These are phyloP conservation scores for Gynandropsis gynandra DNA, from an alignment of 345 rosid species.

Conservation along the genomic window DNA sequence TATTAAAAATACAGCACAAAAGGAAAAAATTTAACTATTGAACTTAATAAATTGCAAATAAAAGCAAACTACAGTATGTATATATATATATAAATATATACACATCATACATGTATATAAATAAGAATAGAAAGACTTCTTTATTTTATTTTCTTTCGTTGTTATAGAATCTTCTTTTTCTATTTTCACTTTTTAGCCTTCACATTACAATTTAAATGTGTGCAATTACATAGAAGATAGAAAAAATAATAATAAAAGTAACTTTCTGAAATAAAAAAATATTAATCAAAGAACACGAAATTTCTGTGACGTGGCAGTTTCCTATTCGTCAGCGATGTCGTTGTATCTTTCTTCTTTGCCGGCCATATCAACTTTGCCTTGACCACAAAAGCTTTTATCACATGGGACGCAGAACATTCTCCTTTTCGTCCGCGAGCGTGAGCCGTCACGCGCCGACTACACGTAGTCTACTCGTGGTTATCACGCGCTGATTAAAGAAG, in stretches of 20 bases:
- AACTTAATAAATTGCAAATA: no score
- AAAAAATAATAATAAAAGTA: not conserved
- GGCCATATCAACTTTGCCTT: slow-evolving; percentile 16
- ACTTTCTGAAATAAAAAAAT: slow-evolving; percentile 2
- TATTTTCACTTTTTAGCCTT: no score
- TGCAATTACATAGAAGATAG: slow-evolving; percentile 13
- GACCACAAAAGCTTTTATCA: slow-evolving; percentile 4
- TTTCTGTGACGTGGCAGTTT: slow-evolving; percentile 13
- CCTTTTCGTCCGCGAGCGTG: not conserved
- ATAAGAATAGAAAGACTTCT: no score
- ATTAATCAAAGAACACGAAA: slow-evolving; percentile 9
- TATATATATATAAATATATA: no score
- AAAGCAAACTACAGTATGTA: no score
- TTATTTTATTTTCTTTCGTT: no score
- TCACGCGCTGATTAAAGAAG: no score
- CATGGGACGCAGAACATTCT: slow-evolving; percentile 8
- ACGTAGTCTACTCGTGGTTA: no score
- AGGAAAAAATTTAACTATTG: no score
- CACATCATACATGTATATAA: no score
- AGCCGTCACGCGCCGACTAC: slow-evolving; percentile 17
- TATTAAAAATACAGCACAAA: no score
- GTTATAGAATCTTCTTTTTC: no score
- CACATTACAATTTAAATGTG: slow-evolving; percentile 15
- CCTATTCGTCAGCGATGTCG: not conserved
- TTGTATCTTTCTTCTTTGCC: slow-evolving; percentile 17